Evolutionary conservation across 1,284 basidiomycete genomes (phyloP), one percentile per base, ranked within the genome.

Genomic region (Ceraceosorus bombacis): DNA sequence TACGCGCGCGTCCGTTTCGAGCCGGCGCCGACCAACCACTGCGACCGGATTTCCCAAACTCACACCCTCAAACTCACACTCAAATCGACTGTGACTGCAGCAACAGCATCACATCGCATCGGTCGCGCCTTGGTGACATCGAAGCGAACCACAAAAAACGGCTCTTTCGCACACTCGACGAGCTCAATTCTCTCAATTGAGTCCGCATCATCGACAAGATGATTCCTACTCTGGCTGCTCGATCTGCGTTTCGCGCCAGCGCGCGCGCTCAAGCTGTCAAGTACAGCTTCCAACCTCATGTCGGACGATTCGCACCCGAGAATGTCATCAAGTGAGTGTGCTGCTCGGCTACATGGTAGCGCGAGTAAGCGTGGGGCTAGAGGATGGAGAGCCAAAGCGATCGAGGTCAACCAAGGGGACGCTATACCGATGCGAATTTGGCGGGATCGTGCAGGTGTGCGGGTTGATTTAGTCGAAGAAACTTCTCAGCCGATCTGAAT

Each of bases 271-370:
- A n/a, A 13, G 48, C 49, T 17, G 38, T 48, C 58, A 66, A 71
- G 65, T 70, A 70, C 51, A 43, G 59, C 43, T 73, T 73, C 67
- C 69, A 73, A 61, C 70, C 72, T 17, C 70, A 71, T 59, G 61
- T 72, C 53, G 66, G 64, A 50, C 60, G 67, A 59, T 64, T 73
- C 64, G 46, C 64, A 8, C 41, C 43, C 10, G 60, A 56, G 46
- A 61, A 50, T 54, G 27, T 63, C 55, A 41, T 50, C 64, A 71
- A 72, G 72, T 72, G 51, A 60, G 65, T 64, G 5, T n/a, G n/a
- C n/a, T n/a, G n/a, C n/a, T n/a, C 53, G 41, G 5, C 50, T 37
- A 6, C 38, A 40, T 5, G 38, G n/a, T 55, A 58, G n/a, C 8
- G 13, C 9, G 37, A 38, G 41, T 3, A 55, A 10, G 8, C 13